phyloP scores from a whole-genome alignment of 1,139 yeast genomes.

The Kodamaea derodonti region DNA sequence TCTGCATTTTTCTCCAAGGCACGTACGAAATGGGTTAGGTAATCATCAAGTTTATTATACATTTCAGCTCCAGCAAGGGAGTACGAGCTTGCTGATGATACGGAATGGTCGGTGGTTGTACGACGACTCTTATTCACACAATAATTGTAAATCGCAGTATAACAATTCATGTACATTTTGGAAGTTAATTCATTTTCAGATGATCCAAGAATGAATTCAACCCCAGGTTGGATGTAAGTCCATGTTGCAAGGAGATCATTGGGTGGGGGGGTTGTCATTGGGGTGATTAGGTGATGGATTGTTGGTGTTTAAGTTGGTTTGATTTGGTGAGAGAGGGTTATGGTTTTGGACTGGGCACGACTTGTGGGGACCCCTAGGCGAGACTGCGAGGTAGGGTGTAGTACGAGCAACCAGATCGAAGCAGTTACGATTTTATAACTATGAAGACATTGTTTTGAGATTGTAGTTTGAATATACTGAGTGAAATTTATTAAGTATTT shows the following conservation, averaged over 20 bases:
- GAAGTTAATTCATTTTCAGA: slow-evolving; percentile 65
- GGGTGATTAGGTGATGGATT: slow-evolving; percentile 5
- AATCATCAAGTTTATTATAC: slow-evolving; percentile 65
- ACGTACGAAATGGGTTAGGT: slow-evolving; percentile 59
- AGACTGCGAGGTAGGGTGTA: no score
- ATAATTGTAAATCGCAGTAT: slow-evolving; percentile 89
- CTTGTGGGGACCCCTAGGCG: no score
- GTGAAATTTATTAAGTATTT: no score
- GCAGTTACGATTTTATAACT: no score
- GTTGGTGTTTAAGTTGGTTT: neutral
- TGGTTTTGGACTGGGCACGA: no score
- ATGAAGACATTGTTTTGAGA: no score
- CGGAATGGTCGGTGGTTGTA: slow-evolving; percentile 26
- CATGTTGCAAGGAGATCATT: slow-evolving; percentile 69
- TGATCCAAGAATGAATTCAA: slow-evolving; percentile 66
- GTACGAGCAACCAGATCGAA: no score
- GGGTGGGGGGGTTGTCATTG: slow-evolving; percentile 23
- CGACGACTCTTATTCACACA: slow-evolving; percentile 77
- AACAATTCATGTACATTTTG: slow-evolving; percentile 67
- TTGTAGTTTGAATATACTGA: no score
- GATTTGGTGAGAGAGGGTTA: neutral
- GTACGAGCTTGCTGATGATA: slow-evolving; percentile 29
- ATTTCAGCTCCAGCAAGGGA: slow-evolving; percentile 83
- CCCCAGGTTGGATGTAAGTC: slow-evolving; percentile 72
- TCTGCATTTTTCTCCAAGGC: slow-evolving; percentile 46